Base-by-base conservation (phyloP, 345 rosid genomes). In the Noccaea bulbosa region DNA sequence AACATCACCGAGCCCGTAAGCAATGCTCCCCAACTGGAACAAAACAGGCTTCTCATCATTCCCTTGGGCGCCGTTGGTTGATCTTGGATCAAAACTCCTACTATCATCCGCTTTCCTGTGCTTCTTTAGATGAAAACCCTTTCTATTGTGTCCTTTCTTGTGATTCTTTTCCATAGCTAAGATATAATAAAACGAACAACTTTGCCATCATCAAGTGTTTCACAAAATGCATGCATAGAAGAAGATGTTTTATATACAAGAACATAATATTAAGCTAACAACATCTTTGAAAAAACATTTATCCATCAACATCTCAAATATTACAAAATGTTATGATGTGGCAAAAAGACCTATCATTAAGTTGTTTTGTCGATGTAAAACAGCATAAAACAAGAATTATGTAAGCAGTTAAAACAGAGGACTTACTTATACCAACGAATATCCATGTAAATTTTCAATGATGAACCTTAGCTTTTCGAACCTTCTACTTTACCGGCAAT, bases 11-110 rank as follows among this genome's bases (percentile, higher is more conserved):
- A 62, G 47, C 22, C 12, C 62, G 1, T 40, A 74, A 64, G 75
- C 75, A 70, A 76, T 63, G 71, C 79, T 70, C 17, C 71, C 75
- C 54, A 76, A 63, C 10, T 76, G 75, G 20, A 76, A 76, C 71
- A 76, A 15, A 40, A 69, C 66, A 15, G 75, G 75, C 45, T 76
- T 76, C 67, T 70, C 78, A 43, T 34, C 67, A 27, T 55, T n/a
- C 3, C 1, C 66, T 39, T 35, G 49, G 44, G n/a, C 48, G 44
- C n/a, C 49, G 54, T 27, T 47, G 0, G 22, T 63, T 49, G 67
- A 5, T 64, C 47, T 70, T 63, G 70, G 69, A 68, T 53, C 69
- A 37, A 50, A 66, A 67, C 61, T 67, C 15, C 5, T 40, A 58
- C 32, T 48, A 39, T 73, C 69, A 17, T 75, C 44, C 10, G 49